Percentiles rank a stretch among this genome's conserved stretches.
phyloP scores from a whole-genome alignment of 2,329 filamentous ascomycete species.

The Epichloe brachyelytri region DNA sequence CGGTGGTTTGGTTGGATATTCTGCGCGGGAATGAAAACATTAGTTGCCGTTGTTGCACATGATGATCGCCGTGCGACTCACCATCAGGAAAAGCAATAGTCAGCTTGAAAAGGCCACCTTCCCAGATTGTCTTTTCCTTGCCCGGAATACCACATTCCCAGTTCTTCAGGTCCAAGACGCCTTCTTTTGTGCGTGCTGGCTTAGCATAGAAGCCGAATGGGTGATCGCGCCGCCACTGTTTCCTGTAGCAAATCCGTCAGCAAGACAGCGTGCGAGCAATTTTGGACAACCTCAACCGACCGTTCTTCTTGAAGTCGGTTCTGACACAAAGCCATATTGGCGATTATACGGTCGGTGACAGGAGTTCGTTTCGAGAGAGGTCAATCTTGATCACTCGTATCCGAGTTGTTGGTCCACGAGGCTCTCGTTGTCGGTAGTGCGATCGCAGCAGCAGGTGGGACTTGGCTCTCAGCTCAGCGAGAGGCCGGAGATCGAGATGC shows the following conservation, averaged over 20 bases:
- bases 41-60: background rate
- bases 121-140: constrained; percentile 95
- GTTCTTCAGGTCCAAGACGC: constrained; percentile 78
- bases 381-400: background rate
- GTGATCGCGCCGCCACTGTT: constrained; percentile 94
- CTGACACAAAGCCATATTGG: constrained; percentile 69
- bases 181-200: constrained; percentile 65
- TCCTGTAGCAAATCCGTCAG: constrained; percentile 39
- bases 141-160: constrained; percentile 97
- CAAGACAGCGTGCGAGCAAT: background rate
- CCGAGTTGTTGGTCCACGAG: background rate
- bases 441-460: background rate
- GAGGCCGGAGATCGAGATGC: background rate
- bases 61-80: constrained; percentile 29
- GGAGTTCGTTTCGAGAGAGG: background rate
- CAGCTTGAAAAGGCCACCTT: constrained; percentile 92
- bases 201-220: constrained; percentile 96
- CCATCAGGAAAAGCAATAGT: constrained; percentile 88
- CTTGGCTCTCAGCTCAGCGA: background rate
- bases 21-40: constrained; percentile 29
- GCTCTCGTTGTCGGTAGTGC: background rate
- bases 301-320: constrained; percentile 82
- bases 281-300: constrained; percentile 34
- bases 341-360: constrained; percentile 2
- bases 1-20: constrained; percentile 96